Percentiles rank a stretch among this genome's conserved stretches.
These are phyloP conservation scores for Fusarium pilosicola DNA, from an alignment of 2,329 filamentous ascomycete species.

Conservation along the genomic window DNA sequence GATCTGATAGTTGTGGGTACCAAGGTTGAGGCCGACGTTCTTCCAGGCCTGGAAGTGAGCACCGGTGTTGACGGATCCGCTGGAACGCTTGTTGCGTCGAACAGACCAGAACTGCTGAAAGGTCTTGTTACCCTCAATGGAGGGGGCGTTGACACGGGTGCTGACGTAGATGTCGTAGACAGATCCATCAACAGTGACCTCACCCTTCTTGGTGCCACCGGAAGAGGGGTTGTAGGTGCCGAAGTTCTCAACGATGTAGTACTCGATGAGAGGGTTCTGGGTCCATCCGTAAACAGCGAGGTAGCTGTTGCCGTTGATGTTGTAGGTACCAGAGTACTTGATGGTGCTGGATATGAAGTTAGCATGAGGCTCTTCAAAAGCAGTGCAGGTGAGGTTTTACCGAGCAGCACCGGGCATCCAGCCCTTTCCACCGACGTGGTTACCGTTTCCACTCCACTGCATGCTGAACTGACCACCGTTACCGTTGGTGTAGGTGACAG, in stretches of 20 bases:
- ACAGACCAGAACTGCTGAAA: conserved; percentile 66
- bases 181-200: conserved; percentile 50
- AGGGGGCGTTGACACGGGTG: conserved; percentile 55
- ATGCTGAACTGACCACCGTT: conserved; percentile 56
- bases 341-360: conserved; percentile 29
- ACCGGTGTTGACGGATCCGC: conserved; percentile 59
- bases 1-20: conserved; percentile 63
- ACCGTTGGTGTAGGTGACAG: conserved; percentile 58
- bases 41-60: conserved; percentile 66
- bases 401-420: conserved; percentile 45
- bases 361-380: neutral
- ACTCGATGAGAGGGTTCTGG: conserved; percentile 51
- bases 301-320: conserved; percentile 51
- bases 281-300: conserved; percentile 54
- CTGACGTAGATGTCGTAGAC: conserved; percentile 52
- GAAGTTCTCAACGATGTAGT: conserved; percentile 53
- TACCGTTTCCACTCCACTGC: conserved; percentile 52
- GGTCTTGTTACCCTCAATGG: conserved; percentile 59
- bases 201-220: conserved; percentile 47
- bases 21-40: conserved; percentile 58
- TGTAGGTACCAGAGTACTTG: conserved; percentile 46
- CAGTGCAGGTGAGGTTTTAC: conserved; percentile 28
- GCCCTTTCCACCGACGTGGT: conserved; percentile 44
- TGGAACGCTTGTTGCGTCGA: conserved; percentile 58
- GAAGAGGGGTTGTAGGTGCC: conserved; percentile 48